These are phyloP conservation scores for Boechera retrofracta DNA, from an alignment of 345 rosid species.

Conservation along the genomic window DNA sequence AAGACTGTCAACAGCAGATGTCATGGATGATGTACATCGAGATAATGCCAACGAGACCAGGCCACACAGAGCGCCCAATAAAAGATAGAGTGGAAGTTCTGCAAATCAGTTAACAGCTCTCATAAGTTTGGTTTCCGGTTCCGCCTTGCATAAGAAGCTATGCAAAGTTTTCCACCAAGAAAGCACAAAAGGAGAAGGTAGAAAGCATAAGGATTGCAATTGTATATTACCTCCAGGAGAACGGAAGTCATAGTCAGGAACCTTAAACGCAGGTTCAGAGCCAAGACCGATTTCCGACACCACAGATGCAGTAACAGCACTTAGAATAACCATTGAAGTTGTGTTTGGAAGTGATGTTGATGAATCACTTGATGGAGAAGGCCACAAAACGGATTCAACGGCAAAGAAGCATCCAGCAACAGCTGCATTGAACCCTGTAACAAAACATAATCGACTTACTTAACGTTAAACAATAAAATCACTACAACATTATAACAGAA, in stretches of 20 bases:
- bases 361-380: slow-evolving; percentile 68
- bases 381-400: slow-evolving; percentile 93
- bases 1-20: slow-evolving; percentile 56
- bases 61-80: slow-evolving; percentile 81
- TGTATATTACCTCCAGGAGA: slow-evolving; percentile 72
- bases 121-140: slow-evolving; percentile 3
- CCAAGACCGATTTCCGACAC: slow-evolving; percentile 90
- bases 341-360: slow-evolving; percentile 71
- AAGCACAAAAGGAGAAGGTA: slow-evolving; percentile 26
- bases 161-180: neutral
- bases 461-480: too few species aligned
- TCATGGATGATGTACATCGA: slow-evolving; percentile 75
- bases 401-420: slow-evolving; percentile 98
- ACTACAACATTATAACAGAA: too few species aligned
- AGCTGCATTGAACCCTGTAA: slow-evolving; percentile 90
- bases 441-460: neutral
- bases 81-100: slow-evolving; percentile 90
- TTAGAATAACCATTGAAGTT: slow-evolving; percentile 89
- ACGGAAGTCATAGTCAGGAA: slow-evolving; percentile 91
- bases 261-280: slow-evolving; percentile 86
- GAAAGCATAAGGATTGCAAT: neutral
- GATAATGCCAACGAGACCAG: slow-evolving; percentile 75
- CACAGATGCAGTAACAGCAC: slow-evolving; percentile 87
- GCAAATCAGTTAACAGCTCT: slow-evolving; percentile 46
- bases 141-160: neutral